These are phyloP conservation scores for Pilasporangium apinafurcum DNA, from an alignment of 352 stramenopile genomes.

Conservation along the genomic window DNA sequence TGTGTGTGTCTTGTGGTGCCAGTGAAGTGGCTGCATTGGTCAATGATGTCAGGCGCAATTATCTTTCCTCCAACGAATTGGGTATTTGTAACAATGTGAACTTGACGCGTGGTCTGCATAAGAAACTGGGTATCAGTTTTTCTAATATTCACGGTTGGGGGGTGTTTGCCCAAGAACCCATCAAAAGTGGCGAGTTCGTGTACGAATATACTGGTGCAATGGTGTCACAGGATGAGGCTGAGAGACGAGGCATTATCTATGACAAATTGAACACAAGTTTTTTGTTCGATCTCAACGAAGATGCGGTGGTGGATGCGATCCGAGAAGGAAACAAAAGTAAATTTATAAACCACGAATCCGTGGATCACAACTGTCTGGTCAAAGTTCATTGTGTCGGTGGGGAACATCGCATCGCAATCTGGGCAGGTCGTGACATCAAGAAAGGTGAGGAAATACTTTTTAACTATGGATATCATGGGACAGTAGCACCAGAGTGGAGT, in stretches of 20 bases:
- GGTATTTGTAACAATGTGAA: not conserved
- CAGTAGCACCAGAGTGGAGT: slow-evolving; percentile 53
- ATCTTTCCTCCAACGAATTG: too few species aligned
- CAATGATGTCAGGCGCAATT: slow-evolving; percentile 4
- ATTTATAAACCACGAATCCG: slow-evolving; percentile 77
- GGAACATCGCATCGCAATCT: slow-evolving; percentile 88
- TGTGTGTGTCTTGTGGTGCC: slow-evolving; percentile 37
- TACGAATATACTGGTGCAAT: slow-evolving; percentile 57
- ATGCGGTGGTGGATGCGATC: slow-evolving; percentile 84
- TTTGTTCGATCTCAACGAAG: slow-evolving; percentile 89
- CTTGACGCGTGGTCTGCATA: slow-evolving; percentile 3
- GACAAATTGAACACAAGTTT: slow-evolving; percentile 80
- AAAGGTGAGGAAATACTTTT: slow-evolving; percentile 61
- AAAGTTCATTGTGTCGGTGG: slow-evolving; percentile 80
- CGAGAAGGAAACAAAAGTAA: slow-evolving; percentile 90
- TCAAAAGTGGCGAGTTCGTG: slow-evolving; percentile 39
- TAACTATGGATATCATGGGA: slow-evolving; percentile 56
- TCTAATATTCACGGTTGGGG: slow-evolving; percentile 51
- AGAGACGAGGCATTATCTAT: slow-evolving; percentile 68
- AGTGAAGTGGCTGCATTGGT: slow-evolving; percentile 36
- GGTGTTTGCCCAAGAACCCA: slow-evolving; percentile 34
- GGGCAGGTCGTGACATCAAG: slow-evolving; percentile 71
- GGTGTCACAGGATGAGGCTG: slow-evolving; percentile 53
- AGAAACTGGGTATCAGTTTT: slow-evolving; percentile 34
- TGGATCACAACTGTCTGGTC: slow-evolving; percentile 63